Evolutionary conservation across 2,329 filamentous ascomycete species (phyloP).

Genomic region (Fusarium incarnatum): DNA sequence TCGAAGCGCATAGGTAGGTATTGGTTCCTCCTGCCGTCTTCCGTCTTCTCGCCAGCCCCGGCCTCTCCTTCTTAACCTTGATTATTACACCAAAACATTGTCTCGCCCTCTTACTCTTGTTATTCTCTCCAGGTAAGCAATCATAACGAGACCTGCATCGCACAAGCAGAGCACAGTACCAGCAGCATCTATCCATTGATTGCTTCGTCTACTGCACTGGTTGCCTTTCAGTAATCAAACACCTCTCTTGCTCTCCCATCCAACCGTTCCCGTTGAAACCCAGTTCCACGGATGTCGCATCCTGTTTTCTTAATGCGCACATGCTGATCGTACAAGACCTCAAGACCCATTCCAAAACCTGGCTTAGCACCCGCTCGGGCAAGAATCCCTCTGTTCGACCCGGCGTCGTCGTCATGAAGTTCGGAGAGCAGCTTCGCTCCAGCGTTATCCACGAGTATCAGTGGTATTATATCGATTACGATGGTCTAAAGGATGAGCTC

Average conservation of each 20-base stretch:
- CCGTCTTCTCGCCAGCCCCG: constrained; percentile 15
- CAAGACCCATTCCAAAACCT: constrained; percentile 56
- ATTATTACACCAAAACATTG: constrained; percentile 19
- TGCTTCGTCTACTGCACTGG: constrained; percentile 8
- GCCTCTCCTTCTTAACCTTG: constrained; percentile 21
- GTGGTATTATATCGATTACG: constrained; percentile 99
- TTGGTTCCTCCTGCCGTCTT: constrained; percentile 12
- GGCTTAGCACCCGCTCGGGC: constrained; percentile 53
- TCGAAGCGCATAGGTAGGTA: not conserved
- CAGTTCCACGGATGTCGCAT: constrained; percentile 27
- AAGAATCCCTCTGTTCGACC: constrained; percentile 54
- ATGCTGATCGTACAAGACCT: constrained; percentile 68
- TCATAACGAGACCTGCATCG: constrained; percentile 8
- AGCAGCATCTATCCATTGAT: constrained; percentile 14
- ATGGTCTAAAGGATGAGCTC: constrained; percentile 88
- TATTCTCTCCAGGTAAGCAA: constrained; percentile 37
- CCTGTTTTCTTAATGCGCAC: constrained; percentile 42
- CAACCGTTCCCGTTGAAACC: constrained; percentile 1
- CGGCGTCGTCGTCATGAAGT: constrained; percentile 76
- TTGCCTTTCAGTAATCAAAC: constrained; percentile 7
- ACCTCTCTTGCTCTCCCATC: not conserved
- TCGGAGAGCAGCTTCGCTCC: constrained; percentile 95
- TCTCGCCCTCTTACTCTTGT: constrained; percentile 17
- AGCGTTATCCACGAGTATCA: constrained; percentile 97
- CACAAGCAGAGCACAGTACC: constrained; percentile 4